Evolutionary conservation across 139 green algal genomes (phyloP).

Genomic region (Coccomyxa sp.): DNA sequence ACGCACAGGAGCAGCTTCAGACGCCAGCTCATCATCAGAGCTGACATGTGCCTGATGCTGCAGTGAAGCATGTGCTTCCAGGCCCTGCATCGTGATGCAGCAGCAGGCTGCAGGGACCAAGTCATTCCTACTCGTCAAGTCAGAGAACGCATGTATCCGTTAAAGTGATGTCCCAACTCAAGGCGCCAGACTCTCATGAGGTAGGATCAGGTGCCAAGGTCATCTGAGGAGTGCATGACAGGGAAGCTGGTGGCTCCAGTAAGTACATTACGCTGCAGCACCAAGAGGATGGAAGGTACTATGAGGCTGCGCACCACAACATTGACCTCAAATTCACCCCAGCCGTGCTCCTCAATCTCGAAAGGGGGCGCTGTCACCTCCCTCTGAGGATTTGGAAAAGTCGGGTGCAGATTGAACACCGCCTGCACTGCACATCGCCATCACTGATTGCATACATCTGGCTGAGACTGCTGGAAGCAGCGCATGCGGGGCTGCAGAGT

Average conservation of each 20-base stretch:
- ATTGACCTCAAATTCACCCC: slow-evolving; percentile 96
- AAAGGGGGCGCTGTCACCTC: slow-evolving; percentile 41
- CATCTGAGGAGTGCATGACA: neutral
- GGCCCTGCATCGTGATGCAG: too few relatives aligned
- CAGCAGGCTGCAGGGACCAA: too few relatives aligned
- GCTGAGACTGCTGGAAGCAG: neutral
- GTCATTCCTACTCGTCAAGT: too few relatives aligned
- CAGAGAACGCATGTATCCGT: too few relatives aligned
- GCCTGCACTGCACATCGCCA: slow-evolving; percentile 64
- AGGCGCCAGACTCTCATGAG: too few relatives aligned
- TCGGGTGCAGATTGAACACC: slow-evolving; percentile 86
- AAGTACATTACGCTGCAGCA: too few relatives aligned
- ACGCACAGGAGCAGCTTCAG: neutral
- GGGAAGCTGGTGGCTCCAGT: neutral
- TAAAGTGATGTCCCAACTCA: too few relatives aligned
- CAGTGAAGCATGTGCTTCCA: too few relatives aligned
- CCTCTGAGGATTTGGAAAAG: slow-evolving; percentile 74
- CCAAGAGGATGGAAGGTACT: neutral
- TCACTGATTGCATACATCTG: neutral
- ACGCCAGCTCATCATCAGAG: neutral
- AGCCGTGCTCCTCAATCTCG: slow-evolving; percentile 83
- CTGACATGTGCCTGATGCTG: too few relatives aligned
- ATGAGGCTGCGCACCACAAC: slow-evolving; percentile 38
- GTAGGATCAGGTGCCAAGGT: too few relatives aligned
- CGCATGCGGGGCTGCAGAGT: neutral